These are phyloP conservation scores for Aspergillus panamensis DNA, from an alignment of 495 filamentous ascomycete genomes.

Conservation along the genomic window DNA sequence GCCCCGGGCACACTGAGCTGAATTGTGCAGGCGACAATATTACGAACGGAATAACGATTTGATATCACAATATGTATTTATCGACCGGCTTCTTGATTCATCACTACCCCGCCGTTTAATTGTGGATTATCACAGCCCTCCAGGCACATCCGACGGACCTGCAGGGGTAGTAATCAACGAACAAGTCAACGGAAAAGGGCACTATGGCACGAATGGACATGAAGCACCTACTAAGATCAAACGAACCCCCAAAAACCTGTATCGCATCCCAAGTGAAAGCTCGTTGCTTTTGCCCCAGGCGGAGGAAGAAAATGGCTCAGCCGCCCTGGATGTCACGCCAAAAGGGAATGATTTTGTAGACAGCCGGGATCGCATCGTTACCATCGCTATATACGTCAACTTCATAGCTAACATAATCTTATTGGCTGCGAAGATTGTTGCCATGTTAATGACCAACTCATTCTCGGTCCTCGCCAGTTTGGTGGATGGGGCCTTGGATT, in stretches of 20 bases:
- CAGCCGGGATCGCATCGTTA: conserved; percentile 63
- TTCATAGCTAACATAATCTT: conserved; percentile 78
- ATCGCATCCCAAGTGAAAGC: conserved; percentile 67
- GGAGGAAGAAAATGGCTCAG: conserved; percentile 29
- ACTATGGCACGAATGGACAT: conserved; percentile 17
- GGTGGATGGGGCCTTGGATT: conserved; percentile 86
- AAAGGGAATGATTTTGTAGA: conserved; percentile 54
- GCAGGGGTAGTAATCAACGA: conserved; percentile 18
- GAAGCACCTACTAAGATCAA: conserved; percentile 50
- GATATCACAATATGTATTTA: conserved; percentile 84
- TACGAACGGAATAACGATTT: conserved; percentile 81
- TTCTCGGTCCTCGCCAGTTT: conserved; percentile 85
- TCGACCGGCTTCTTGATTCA: conserved; percentile 86
- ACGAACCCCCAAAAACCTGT: conserved; percentile 77
- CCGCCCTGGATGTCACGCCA: conserved; percentile 36
- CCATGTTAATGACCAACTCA: conserved; percentile 73
- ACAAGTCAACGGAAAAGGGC: not conserved
- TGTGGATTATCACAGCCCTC: conserved; percentile 65
- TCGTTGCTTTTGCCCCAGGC: conserved; percentile 54
- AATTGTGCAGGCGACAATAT: conserved; percentile 55
- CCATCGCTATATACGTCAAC: conserved; percentile 80
- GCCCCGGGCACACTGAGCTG: not conserved
- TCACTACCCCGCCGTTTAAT: conserved; percentile 81
- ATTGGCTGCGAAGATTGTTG: conserved; percentile 74
- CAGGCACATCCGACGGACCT: conserved; percentile 24